Evolutionary conservation across 2,329 filamentous ascomycete genomes (phyloP).

Genomic region (Aphanoascus verrucosus): DNA sequence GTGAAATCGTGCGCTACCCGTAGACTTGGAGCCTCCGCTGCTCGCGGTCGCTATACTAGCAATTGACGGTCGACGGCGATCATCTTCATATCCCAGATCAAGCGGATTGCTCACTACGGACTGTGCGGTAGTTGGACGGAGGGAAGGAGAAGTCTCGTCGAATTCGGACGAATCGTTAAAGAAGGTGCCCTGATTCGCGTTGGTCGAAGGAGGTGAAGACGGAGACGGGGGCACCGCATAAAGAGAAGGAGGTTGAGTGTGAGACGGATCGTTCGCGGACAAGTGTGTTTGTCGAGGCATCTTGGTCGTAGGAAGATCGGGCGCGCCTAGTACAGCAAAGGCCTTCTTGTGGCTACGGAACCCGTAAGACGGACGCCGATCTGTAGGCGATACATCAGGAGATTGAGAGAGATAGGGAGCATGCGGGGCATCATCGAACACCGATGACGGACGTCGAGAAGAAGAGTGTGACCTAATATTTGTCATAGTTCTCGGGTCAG

Average conservation of each 20-base stretch:
- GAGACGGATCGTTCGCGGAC: not conserved
- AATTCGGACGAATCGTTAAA: slow-evolving; percentile 12
- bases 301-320: not conserved
- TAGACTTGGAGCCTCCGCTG: slow-evolving; percentile 56
- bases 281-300: slow-evolving; percentile 1
- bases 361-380: slow-evolving; percentile 24
- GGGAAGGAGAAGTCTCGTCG: slow-evolving; percentile 49
- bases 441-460: slow-evolving; percentile 5
- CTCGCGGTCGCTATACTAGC: slow-evolving; percentile 74
- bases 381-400: slow-evolving; percentile 31
- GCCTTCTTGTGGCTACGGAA: slow-evolving; percentile 12
- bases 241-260: not conserved
- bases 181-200: slow-evolving; percentile 8
- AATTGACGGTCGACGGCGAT: slow-evolving; percentile 62
- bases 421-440: slow-evolving; percentile 8
- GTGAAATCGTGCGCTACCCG: slow-evolving; percentile 51
- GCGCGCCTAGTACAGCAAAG: slow-evolving; percentile 1
- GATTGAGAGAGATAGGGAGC: slow-evolving; percentile 26
- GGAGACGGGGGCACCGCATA: not conserved
- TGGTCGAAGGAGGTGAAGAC: slow-evolving; percentile 4
- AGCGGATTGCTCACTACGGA: slow-evolving; percentile 5
- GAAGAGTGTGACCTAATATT: slow-evolving; percentile 2
- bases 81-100: slow-evolving; percentile 30
- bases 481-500: not conserved
- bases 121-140: slow-evolving; percentile 43